Evolutionary conservation across 1,284 basidiomycete genomes (phyloP), one percentile per base, ranked within the genome.

Genomic region (Malassezia sympodialis): DNA sequence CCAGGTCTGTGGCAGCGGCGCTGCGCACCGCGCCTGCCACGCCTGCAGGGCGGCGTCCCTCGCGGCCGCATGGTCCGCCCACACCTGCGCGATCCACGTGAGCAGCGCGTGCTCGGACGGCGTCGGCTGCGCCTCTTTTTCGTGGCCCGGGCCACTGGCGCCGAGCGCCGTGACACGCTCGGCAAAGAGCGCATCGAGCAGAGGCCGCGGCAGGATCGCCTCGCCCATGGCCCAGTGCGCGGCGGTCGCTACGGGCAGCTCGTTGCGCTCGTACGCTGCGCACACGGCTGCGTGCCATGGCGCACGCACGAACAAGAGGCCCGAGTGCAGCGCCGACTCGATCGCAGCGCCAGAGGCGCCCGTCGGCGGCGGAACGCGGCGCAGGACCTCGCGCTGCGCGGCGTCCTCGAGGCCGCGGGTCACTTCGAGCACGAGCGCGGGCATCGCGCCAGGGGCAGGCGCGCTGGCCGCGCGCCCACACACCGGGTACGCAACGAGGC

Each of bases 361-460:
- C 15, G 23, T 17, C 11, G 17, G 30, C n/a, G 41, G n/a, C 21
- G 32, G 44, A 12, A 66, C 49, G 14, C 63, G 61, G 27, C 59
- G 63, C 2, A 62, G 39, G 12, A 69, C 49, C 21, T 72, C 68
- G n/a, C 58, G 56, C 35, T 63, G 65, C 0, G 61, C 64, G 42
- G 66, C 67, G 46, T 71, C 69, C 52, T 71, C 68, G 4, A 69
- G 61, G 4, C 69, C 69, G 17, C 66, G 42, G 12, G 54, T 45
- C 8, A 61, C 54, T 15, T 62, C 62, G 8, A 65, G 34, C 11
- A 39, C 14, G 14, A 56, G 26, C 4, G 34, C 26, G 8, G 49
- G 42, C 21, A 26, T 37, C 4, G 5, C 24, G 55, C 51, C 57
- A 57, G 12, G 59, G 51, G 23, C 59, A 49, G 21, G 58, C 57